Percentiles rank a stretch among this genome's conserved stretches.
Evolutionary conservation across 768 basidiomycete species (phyloP).

Genomic region (Leccinum longicurvipes): DNA sequence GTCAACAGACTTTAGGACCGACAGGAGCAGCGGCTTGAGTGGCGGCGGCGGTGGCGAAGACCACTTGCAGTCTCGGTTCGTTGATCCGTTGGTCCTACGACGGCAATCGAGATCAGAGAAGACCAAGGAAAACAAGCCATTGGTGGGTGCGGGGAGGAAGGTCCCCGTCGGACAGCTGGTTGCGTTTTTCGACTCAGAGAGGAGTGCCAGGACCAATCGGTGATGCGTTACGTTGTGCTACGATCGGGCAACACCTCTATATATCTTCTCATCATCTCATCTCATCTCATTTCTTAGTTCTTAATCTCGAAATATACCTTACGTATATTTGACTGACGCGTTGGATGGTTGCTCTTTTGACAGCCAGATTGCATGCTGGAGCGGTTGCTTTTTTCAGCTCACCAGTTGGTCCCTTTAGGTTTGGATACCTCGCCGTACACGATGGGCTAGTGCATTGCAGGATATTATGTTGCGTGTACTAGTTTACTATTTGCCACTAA

Average conservation of each 20-base stretch:
- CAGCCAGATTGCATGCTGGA: neutral
- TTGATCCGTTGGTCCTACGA: conserved; percentile 72
- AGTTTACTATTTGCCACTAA: neutral
- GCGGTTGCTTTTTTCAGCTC: neutral
- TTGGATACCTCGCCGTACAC: neutral
- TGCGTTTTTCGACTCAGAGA: conserved; percentile 70
- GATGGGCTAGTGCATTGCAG: neutral
- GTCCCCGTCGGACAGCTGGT: conserved; percentile 74
- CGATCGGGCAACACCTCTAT: neutral
- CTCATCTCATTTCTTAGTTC: neutral
- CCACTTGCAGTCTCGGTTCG: conserved; percentile 45
- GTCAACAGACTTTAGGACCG: conserved; percentile 33
- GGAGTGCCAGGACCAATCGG: conserved; percentile 1
- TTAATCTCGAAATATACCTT: neutral
- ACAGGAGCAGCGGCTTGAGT: conserved; percentile 6
- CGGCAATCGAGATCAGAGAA: conserved; percentile 53
- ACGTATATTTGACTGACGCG: neutral
- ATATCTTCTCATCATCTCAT: neutral
- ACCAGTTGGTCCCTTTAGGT: neutral
- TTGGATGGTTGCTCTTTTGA: neutral
- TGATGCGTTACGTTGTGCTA: neutral
- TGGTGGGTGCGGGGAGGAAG: conserved; percentile 46
- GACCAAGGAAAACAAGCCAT: conserved; percentile 39
- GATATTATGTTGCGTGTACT: conserved; percentile 5
- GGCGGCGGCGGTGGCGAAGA: conserved; percentile 7